Base-by-base conservation (phyloP, 2,329 filamentous ascomycete species). In the Ceratocystis albifundus region DNA sequence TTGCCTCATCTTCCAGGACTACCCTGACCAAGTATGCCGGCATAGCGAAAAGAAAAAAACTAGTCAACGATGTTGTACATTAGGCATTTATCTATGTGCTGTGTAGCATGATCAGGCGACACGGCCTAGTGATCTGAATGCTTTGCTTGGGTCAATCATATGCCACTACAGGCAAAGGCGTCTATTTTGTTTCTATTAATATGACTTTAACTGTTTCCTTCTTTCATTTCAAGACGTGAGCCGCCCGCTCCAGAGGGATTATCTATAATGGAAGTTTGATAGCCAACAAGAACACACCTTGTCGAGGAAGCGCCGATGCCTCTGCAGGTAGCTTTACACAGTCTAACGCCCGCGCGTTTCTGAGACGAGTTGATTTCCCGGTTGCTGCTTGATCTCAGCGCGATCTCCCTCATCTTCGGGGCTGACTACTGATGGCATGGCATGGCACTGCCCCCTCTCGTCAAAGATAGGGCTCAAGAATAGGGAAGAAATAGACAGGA, bases 71-170 rank as follows among this genome's bases (percentile, higher is more conserved):
- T 20, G 46, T 20, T 20, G 46, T n/a, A 32, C 25, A 59, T 59
- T 59, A 17, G 55, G 28, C 55, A 59, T 15, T 36, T 17, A 59
- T 59, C 25, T 59, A 4, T 5, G 25, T n/a, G 15, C 55, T 32
- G 55, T 20, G 25, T 32, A 32, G 55, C 55, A 59, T 59, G 55
- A 32, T 59, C 15, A 59, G 55, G 55, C 55, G 30, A 17, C 55
- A 59, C 55, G 30, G 25, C n/a, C 28, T 17, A 59, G 55, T 36
- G 12, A 20, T 17, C 5, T 59, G 25, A 28, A 28, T 32, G 17
- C 55, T 59, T 20, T 32, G 28, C 55, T 59, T 20, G 30, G 55
- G 28, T 59, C 55, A 53, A n/a, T 48, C 6, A 48, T 22, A 25
- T 22, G 20, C 20, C 48, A 53, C 25, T 5, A 53, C 15, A 10